Base-by-base conservation (phyloP, 352 stramenopile genomes). In the Globisporangium camurandrum region DNA sequence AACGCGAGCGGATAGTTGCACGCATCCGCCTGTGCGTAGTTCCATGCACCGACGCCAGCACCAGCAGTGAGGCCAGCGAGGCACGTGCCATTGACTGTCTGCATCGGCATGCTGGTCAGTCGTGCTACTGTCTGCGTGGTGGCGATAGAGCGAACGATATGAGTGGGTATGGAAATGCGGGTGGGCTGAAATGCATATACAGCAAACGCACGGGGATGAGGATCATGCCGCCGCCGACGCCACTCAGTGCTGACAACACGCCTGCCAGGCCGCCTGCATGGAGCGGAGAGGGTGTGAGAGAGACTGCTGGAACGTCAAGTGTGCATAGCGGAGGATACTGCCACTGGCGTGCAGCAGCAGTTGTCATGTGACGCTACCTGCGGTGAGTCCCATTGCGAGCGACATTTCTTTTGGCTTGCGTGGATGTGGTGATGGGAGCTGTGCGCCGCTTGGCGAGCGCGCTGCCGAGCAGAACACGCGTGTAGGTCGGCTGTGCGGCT, bases 51-150 rank as follows among this genome's bases (percentile, higher is more conserved):
- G n/a, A 64, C 61, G 26, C 33, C 31, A 6, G 56, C 61, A 51
- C 56, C 60, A 2, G 51, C 56, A 0, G 61, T 64, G n/a, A 68
- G 50, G 12, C 54, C 61, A 11, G 41, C 49, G 39, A 64, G 57
- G 22, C 54, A 61, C 33, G 61, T 68, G 33, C 51, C 61, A 26
- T 68, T 68, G 40, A 68, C 49, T 4, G 54, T 52, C 43, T 67
- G 60, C 48, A 64, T 61, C 20, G 55, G 59, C 51, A 67, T 50
- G 11, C 26, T 51, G 11, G 56, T 64, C 31, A 42, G 43, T 16
- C 54, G 54, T 16, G 60, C 60, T 39, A 67, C 22, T n/a, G 60
- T 54, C 60, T n/a, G n/a, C n/a, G n/a, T n/a, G n/a, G n/a, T n/a
- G n/a, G n/a, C n/a, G n/a, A n/a, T n/a, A n/a, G n/a, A n/a, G n/a